phyloP scores from a whole-genome alignment of 2,329 filamentous ascomycete genomes.

The Penicillium rolfsii region DNA sequence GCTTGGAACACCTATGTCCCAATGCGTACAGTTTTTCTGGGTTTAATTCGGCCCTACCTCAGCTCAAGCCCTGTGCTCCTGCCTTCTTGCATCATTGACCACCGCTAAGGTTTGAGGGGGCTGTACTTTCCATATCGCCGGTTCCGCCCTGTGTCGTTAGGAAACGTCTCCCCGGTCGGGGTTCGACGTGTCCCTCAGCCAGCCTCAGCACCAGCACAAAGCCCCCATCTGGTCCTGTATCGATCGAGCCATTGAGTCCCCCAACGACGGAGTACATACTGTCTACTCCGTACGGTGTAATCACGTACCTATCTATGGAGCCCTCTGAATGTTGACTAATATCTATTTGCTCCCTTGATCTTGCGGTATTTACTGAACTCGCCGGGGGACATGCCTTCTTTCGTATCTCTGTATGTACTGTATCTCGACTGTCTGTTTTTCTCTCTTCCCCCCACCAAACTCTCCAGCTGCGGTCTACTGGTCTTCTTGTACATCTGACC shows the following conservation, averaged over 20 bases:
- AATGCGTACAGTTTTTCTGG: not conserved
- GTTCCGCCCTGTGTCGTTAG: not conserved
- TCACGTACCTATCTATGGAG: no score
- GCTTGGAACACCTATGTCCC: not conserved
- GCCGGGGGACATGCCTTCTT: no score
- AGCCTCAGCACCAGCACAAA: constrained; percentile 1
- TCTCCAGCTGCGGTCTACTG: no score
- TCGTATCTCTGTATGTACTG: no score
- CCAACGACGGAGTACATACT: no score
- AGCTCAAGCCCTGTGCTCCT: not conserved
- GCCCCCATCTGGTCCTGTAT: not conserved
- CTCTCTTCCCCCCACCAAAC: no score
- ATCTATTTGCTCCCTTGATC: no score
- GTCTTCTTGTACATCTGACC: not conserved
- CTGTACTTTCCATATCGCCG: constrained; percentile 5
- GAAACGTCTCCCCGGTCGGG: not conserved
- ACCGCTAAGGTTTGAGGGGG: constrained; percentile 2
- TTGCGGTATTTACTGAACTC: no score
- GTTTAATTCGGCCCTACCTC: not conserved
- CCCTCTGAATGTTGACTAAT: no score
- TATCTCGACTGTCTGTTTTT: no score
- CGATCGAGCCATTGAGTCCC: not conserved
- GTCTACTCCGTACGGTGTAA: no score
- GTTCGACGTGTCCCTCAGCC: constrained; percentile 11
- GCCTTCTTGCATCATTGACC: not conserved